phyloP scores from a whole-genome alignment of 2,329 filamentous ascomycete genomes.

The Arthrobotrys megalospora region DNA sequence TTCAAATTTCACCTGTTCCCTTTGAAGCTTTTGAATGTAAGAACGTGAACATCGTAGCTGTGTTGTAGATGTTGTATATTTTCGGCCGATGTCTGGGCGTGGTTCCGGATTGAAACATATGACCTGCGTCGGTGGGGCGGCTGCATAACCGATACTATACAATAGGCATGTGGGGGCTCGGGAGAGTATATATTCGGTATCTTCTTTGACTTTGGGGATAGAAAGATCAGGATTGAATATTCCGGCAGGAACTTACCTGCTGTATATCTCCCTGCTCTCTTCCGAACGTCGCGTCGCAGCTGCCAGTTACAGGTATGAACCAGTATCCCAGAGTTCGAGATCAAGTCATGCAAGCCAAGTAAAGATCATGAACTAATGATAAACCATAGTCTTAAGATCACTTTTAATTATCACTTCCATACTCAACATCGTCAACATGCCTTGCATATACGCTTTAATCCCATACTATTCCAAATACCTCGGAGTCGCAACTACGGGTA shows the following conservation, averaged over 20 bases:
- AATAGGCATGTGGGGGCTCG: not conserved
- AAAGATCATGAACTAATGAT: too few relatives aligned
- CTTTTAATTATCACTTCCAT: too few relatives aligned
- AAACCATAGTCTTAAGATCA: too few relatives aligned
- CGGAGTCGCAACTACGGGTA: conserved; percentile 38
- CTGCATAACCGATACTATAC: conserved; percentile 5
- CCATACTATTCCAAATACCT: conserved; percentile 20
- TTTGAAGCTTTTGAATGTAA: too few relatives aligned
- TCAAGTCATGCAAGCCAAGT: too few relatives aligned
- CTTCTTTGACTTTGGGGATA: too few relatives aligned
- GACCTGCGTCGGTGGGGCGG: not conserved
- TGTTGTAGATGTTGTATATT: conserved; percentile 33
- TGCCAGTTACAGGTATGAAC: too few relatives aligned
- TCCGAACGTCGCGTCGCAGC: too few relatives aligned
- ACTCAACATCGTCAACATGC: not conserved
- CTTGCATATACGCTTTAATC: not conserved
- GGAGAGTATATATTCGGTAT: not conserved
- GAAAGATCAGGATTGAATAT: too few relatives aligned
- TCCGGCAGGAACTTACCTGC: too few relatives aligned
- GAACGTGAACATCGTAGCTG: not conserved
- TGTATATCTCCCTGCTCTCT: too few relatives aligned
- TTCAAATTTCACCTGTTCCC: not conserved
- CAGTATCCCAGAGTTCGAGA: too few relatives aligned
- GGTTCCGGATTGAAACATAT: not conserved
- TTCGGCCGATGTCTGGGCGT: not conserved